Base-by-base conservation (phyloP, 257 asterid genomes). In the Nicotiana tabacum region DNA sequence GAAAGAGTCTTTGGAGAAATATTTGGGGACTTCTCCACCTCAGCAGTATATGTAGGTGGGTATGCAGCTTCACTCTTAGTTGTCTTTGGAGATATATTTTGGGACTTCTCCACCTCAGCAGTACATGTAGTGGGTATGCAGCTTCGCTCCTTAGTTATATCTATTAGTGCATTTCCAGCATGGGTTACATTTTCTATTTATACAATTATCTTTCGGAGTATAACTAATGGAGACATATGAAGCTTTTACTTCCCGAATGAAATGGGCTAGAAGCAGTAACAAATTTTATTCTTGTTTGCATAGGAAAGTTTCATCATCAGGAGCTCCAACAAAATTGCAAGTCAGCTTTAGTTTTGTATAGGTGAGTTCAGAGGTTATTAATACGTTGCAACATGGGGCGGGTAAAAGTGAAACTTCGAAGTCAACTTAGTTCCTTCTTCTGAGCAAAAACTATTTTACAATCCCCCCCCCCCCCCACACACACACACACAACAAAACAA, bases 1-100 rank as follows among this genome's bases (percentile, higher is more conserved):
- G 92, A 93, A 90, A 78, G 99, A 96, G 85, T 96, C 99, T 65
- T 82, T 88, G 88, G 96, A 94, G 82, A 96, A 96, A 90, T 93
- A 96, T 89, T 80, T 85, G 86, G 98, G 99, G 79, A 85, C 91
- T 72, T 82, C 85, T 67, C 92, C 91, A 64, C 84, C 91, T 78
- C 89, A 74, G 64, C 89, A 90, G 84, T 91, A 85, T 82, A 88
- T 80, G 89, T 87, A 85, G 51, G 84, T 89, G 86, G 93, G 87
- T 87, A 82, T 37, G 84, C 51, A 43, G 51, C 51, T 43, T 43
- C 51, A 43, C 11, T 43, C 64, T 81, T 62, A n/a, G 46, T 39
- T 51, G 85, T 96, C 98, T 67, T 82, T 88, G 88, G 96, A 94
- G 82, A 96, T 94, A 90, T 92, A 94, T 89, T 80, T 85, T 85